A percentile compares a stretch with the other conserved stretches of the same genome.
phyloP scores from a whole-genome alignment of 208 protist species.

The Crithidia acanthocephali region DNA sequence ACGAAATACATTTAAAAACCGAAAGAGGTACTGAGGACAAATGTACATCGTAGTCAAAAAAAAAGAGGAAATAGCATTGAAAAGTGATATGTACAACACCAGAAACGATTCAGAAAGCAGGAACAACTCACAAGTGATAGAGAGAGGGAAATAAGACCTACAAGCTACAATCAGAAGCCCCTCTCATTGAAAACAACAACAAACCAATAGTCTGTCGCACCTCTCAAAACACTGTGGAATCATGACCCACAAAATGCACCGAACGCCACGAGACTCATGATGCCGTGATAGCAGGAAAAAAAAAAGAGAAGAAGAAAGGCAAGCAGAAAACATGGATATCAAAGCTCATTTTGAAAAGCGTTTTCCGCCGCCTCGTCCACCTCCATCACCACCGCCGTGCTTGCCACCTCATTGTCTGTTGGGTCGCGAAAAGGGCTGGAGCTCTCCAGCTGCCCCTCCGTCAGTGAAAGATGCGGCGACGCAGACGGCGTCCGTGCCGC shows the following conservation, averaged over 20 bases:
- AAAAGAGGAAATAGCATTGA: constrained; percentile 1
- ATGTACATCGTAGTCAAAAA: constrained; percentile 8
- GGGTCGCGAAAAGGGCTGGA: neutral
- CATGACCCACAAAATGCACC: no score
- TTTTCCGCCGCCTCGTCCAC: constrained; percentile 23
- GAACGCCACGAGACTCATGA: no score
- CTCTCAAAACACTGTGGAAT: no score
- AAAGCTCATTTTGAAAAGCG: constrained; percentile 5
- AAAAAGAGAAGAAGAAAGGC: constrained; percentile 12
- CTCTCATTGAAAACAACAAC: no score
- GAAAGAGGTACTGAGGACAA: constrained; percentile 12
- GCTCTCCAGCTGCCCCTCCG: neutral
- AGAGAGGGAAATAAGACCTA: no score
- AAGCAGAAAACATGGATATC: constrained; percentile 19
- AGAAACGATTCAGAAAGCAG: no score
- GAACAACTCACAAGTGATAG: no score
- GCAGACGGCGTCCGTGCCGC: neutral
- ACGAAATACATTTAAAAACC: neutral
- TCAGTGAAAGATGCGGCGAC: neutral
- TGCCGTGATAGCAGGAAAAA: neutral
- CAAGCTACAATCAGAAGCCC: no score
- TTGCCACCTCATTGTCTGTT: constrained; percentile 5
- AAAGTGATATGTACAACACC: constrained; percentile 6
- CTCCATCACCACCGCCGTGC: constrained; percentile 25
- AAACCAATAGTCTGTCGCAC: no score